phyloP scores from a whole-genome alignment of 2,329 filamentous ascomycete species.

The Parafenestella ontariensis region DNA sequence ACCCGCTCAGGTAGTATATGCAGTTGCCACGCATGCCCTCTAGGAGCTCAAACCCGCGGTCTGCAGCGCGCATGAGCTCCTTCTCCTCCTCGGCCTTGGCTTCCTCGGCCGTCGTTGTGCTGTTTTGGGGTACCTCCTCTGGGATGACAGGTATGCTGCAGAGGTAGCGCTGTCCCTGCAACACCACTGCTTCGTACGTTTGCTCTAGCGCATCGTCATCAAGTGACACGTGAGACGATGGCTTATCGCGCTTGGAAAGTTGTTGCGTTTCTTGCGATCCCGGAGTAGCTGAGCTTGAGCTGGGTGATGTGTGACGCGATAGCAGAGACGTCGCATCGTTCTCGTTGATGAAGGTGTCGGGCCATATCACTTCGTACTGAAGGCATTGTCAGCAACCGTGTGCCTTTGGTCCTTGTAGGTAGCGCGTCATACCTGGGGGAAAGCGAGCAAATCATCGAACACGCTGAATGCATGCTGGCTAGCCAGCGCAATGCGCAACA shows the following conservation, averaged over 20 bases:
- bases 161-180: constrained; percentile 76
- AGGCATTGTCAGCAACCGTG: constrained; percentile 15
- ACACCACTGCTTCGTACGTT: constrained; percentile 76
- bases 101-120: constrained; percentile 71
- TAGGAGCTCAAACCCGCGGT: constrained; percentile 80
- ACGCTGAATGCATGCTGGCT: constrained; percentile 76
- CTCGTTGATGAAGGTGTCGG: constrained; percentile 74
- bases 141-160: constrained; percentile 80
- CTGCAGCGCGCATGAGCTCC: constrained; percentile 78
- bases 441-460: constrained; percentile 85
- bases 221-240: constrained; percentile 16
- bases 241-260: constrained; percentile 41
- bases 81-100: constrained; percentile 78
- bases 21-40: constrained; percentile 79
- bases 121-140: constrained; percentile 59
- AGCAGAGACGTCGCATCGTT: constrained; percentile 71
- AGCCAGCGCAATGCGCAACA: constrained; percentile 58
- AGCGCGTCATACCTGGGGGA: constrained; percentile 72
- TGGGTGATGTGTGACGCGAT: constrained; percentile 30
- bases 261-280: constrained; percentile 46
- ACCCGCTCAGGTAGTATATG: constrained; percentile 83
- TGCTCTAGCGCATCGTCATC: constrained; percentile 38
- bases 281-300: constrained; percentile 34
- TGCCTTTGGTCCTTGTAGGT: background rate
- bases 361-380: constrained; percentile 82